Evolutionary conservation across 2,329 filamentous ascomycete genomes (phyloP).

Genomic region (Mycogone perniciosa): DNA sequence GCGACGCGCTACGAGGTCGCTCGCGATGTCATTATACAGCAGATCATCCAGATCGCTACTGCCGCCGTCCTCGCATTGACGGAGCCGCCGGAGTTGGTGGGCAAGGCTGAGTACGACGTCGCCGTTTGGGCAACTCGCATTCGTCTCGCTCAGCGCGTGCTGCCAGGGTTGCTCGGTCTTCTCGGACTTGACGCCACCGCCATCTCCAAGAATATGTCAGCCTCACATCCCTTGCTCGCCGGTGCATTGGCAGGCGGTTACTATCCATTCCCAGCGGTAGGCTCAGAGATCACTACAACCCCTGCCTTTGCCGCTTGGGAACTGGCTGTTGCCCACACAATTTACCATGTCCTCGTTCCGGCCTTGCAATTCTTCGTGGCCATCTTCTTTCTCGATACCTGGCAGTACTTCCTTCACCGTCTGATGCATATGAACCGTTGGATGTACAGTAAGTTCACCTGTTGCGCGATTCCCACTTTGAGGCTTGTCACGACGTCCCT

Average conservation of each 20-base stretch:
- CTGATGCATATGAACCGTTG: slow-evolving; percentile 97
- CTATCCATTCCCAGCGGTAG: slow-evolving; percentile 60
- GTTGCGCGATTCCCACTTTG: not conserved
- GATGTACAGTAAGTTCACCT: slow-evolving; percentile 71
- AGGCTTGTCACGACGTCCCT: slow-evolving; percentile 41
- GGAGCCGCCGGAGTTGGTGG: slow-evolving; percentile 67
- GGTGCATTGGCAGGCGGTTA: slow-evolving; percentile 71
- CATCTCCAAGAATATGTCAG: slow-evolving; percentile 68
- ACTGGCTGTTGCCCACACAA: slow-evolving; percentile 60
- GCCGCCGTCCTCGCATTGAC: slow-evolving; percentile 61
- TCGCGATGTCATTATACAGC: slow-evolving; percentile 86
- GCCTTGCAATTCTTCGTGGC: slow-evolving; percentile 69
- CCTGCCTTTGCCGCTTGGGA: slow-evolving; percentile 84
- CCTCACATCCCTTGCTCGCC: slow-evolving; percentile 66
- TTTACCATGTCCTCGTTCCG: slow-evolving; percentile 77
- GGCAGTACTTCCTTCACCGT: slow-evolving; percentile 97
- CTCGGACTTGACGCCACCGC: slow-evolving; percentile 70
- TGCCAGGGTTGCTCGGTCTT: slow-evolving; percentile 64
- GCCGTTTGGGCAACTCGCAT: slow-evolving; percentile 84
- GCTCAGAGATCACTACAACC: slow-evolving; percentile 47
- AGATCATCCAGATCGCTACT: slow-evolving; percentile 76
- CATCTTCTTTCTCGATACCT: slow-evolving; percentile 78
- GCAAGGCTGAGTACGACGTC: slow-evolving; percentile 78
- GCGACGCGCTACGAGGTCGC: slow-evolving; percentile 79
- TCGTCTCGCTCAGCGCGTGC: slow-evolving; percentile 67